Base-by-base conservation (phyloP, 169 alveolate genomes). In the Besnoitia besnoiti region DNA sequence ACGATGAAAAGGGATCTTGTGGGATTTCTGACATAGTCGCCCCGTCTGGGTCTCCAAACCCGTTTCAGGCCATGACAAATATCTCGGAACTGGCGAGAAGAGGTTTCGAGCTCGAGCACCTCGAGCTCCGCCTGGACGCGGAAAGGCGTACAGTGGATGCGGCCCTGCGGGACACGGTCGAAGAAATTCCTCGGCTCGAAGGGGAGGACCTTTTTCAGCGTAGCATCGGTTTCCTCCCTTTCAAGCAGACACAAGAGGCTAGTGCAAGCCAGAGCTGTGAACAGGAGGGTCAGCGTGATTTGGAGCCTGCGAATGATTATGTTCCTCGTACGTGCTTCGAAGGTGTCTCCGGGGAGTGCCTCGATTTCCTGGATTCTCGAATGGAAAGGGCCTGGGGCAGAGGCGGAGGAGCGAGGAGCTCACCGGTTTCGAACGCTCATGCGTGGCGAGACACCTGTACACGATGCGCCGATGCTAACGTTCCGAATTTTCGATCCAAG, bases 71-170 rank as follows among this genome's bases (percentile, higher is more conserved):
- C n/a, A n/a, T n/a, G n/a, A n/a, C n/a, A n/a, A n/a, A n/a, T n/a
- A 16, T 73, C 12, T n/a, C 82, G 12, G 82, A 37, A 30, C 46
- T 73, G 82, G n/a, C 47, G 30, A n/a, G 46, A n/a, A n/a, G 21
- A 19, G 24, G 82, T 0, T n/a, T 35, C n/a, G 82, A 73, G n/a
- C 82, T 73, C n/a, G 82, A 73, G 46, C 82, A 37, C 44, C 82
- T 73, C 39, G 82, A 73, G 46, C 82, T 73, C 8, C 82, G 82
- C 8, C n/a, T 73, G 16, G 82, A 73, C 27, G 82, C 82, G 8
- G 82, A 30, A 8, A 7, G 82, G 2, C 39, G n/a, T 1, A 42
- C 39, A 10, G 46, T 73, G 44, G 82, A 73, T 8, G 46, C 82
- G 47, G 82, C 82, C 16, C 82, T 73, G 24, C 40, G 82, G n/a